Evolutionary conservation across 192 early-diverging fungal species (phyloP), one percentile per base, ranked within the genome.

Genomic region (Funneliformis geosporum): DNA sequence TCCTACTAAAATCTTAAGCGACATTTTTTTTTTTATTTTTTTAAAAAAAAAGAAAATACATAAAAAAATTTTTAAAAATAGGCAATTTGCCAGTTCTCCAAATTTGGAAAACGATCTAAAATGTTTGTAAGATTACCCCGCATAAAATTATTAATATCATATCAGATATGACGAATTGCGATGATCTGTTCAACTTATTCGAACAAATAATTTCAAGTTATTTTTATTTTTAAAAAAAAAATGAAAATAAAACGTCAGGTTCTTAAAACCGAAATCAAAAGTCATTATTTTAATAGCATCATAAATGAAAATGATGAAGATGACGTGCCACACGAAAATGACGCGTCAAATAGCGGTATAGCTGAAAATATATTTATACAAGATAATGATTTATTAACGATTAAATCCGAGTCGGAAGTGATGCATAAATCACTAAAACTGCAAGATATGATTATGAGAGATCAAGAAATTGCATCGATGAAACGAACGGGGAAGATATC

Each of bases 1-100:
- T 46, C 83, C 85, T 21, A 86, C 77, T 60, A 86, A 81, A 25
- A 86, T 25, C 18, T 65, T 65, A 23, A 76, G 40, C 23, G 59
- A 14, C 70, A 72, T 72, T 11, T 28, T 64, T 64, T n/a, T 12
- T 21, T 18, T 0, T 33, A 33, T 33, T 33, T 33, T 33, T 33
- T 33, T 33, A 2, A 2, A 33, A 33, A 33, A 33, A 33, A 33
- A 33, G 1, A 33, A 33, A 33, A 33, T 33, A 33, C 16, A 50
- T 16, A 50, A 50, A 50, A 14, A 14, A 14, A 50, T n/a, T n/a
- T n/a, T n/a, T n/a, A n/a, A 50, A 44, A 44, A 44, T 0, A 44
- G 42, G 42, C 42, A 44, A 9, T 44, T 44, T 4, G 43, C 43
- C 43, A 44, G 43, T 50, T 55, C 50, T 33, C 33, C 33, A 33